phyloP scores from a whole-genome alignment of 2,329 filamentous ascomycete genomes.

The Tolypocladium amazonense region DNA sequence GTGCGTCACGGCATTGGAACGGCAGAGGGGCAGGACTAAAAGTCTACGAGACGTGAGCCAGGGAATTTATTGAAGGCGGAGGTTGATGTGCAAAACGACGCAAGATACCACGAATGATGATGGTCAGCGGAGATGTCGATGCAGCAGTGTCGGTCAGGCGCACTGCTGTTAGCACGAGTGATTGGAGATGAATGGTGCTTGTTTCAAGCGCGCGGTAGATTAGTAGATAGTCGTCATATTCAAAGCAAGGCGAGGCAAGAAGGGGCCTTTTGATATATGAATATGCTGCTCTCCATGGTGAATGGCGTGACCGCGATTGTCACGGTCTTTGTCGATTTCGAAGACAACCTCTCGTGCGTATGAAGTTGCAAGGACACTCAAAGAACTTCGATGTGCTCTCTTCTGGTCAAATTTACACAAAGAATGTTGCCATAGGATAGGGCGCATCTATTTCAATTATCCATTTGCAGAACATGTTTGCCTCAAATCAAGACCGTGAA shows the following conservation, averaged over 20 bases:
- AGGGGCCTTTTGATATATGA: not conserved
- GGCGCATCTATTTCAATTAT: too few relatives aligned
- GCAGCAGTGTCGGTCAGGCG: not conserved
- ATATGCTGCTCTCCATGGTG: not conserved
- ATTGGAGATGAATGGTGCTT: not conserved
- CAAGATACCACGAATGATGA: not conserved
- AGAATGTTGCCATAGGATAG: too few relatives aligned
- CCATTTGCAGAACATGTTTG: too few relatives aligned
- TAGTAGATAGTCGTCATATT: not conserved
- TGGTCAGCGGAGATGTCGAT: not conserved
- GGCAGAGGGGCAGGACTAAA: not conserved
- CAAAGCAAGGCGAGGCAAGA: not conserved
- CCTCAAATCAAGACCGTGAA: not conserved
- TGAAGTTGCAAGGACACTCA: too few relatives aligned
- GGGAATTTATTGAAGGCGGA: not conserved
- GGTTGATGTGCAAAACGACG: not conserved
- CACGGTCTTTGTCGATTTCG: not conserved
- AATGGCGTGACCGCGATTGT: not conserved
- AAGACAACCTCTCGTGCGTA: not conserved
- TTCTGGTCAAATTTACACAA: not conserved
- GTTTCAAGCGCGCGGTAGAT: not conserved
- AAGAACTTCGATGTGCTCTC: not conserved
- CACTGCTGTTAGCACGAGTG: not conserved
- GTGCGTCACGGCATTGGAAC: not conserved
- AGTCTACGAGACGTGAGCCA: not conserved